Evolutionary conservation across 2,329 filamentous ascomycete species (phyloP).

Genomic region (Dactylellina haptotyla): DNA sequence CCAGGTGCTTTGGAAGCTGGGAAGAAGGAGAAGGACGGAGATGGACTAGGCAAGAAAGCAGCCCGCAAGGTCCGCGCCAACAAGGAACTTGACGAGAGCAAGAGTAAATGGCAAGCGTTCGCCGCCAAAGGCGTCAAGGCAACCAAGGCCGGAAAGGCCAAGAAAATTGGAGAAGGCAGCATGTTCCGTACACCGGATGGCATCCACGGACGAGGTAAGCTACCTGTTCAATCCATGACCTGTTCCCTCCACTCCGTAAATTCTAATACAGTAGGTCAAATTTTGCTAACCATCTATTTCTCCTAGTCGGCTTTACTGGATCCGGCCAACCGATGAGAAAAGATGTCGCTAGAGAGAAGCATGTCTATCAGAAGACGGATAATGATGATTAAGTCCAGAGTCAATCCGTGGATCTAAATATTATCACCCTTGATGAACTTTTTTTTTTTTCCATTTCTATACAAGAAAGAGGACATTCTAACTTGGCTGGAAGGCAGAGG

Average conservation of each 20-base stretch:
- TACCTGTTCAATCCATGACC: conserved; percentile 42
- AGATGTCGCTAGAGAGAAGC: conserved; percentile 78
- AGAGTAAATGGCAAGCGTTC: conserved; percentile 96
- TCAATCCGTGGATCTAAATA: conserved; percentile 37
- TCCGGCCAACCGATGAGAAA: conserved; percentile 97
- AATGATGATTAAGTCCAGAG: conserved; percentile 68
- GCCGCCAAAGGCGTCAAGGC: conserved; percentile 73
- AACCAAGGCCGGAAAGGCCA: conserved; percentile 72
- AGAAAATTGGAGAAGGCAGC: conserved; percentile 81
- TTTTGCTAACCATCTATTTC: conserved; percentile 2
- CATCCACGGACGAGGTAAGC: conserved; percentile 82
- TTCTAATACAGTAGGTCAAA: conserved; percentile 4
- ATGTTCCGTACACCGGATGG: conserved; percentile 96
- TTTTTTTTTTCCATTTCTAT: conserved; percentile 18
- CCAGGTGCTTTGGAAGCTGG: conserved; percentile 71
- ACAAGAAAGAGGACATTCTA: conserved; percentile 50
- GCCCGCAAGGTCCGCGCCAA: conserved; percentile 85
- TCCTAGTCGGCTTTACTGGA: conserved; percentile 89
- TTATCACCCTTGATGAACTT: conserved; percentile 24
- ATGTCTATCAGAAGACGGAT: conserved; percentile 82
- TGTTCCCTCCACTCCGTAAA: not conserved
- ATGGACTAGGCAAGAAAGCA: conserved; percentile 74
- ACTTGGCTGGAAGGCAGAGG: conserved; percentile 53
- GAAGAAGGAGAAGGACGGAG: conserved; percentile 72
- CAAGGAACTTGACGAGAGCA: conserved; percentile 88